Evolutionary conservation across 495 filamentous ascomycete genomes (phyloP).

Genomic region (Clavariopsis aquatica): DNA sequence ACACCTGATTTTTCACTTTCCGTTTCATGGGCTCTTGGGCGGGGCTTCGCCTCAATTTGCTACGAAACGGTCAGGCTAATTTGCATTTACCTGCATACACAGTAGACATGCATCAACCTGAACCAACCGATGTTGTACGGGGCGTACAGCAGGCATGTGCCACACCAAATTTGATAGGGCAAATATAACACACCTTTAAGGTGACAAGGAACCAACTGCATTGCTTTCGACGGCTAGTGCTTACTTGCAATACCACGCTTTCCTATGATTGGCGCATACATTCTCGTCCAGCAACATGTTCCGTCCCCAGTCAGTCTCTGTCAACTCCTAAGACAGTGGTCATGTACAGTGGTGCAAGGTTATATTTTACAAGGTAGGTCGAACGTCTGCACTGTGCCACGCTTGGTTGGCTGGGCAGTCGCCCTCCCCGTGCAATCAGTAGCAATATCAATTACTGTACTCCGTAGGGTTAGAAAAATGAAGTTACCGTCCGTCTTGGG

Average conservation of each 20-base stretch:
- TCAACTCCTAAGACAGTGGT: neutral
- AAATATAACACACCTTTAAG: neutral
- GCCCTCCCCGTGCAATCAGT: neutral
- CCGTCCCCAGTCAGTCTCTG: neutral
- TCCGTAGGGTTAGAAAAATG: constrained; percentile 1
- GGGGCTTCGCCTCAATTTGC: no score
- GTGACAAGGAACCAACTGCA: neutral
- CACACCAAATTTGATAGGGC: neutral
- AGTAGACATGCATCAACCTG: no score
- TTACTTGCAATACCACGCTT: no score
- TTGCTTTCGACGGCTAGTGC: neutral
- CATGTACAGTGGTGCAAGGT: constrained; percentile 1
- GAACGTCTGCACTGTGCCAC: constrained; percentile 11
- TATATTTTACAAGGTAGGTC: constrained; percentile 5
- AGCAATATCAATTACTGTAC: neutral
- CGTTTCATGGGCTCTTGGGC: no score
- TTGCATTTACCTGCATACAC: no score
- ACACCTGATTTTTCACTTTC: no score
- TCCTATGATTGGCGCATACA: no score
- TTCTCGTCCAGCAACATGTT: neutral
- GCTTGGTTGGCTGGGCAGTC: neutral
- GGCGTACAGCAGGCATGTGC: neutral
- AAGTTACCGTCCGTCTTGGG: neutral
- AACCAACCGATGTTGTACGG: neutral
- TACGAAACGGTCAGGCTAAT: no score